These are phyloP conservation scores for Capsicum rhomboideum DNA, from an alignment of 257 asterid genomes.

Conservation along the genomic window DNA sequence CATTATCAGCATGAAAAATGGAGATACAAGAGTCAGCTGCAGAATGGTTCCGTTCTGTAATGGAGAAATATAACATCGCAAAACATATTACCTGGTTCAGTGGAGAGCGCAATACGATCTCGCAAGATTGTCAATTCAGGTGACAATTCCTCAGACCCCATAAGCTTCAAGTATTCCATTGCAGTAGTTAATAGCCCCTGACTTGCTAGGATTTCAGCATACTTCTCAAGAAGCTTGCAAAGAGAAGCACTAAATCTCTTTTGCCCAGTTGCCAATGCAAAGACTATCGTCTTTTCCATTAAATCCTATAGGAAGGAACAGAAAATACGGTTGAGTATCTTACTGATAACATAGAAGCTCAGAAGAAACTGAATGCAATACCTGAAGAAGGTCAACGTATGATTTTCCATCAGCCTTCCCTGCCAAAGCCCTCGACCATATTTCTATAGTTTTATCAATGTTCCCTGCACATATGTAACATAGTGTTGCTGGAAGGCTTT, in stretches of 20 bases:
- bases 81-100: conserved; percentile 55
- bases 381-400: conserved; percentile 84
- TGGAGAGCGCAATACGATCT: conserved; percentile 76
- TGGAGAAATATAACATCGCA: not conserved
- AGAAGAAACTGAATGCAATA: conserved; percentile 12
- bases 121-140: conserved; percentile 75
- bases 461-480: conserved; percentile 95
- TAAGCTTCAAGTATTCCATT: conserved; percentile 83
- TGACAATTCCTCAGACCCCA: conserved; percentile 83
- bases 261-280: conserved; percentile 91
- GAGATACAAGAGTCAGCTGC: not conserved
- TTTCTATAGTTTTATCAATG: conserved; percentile 84
- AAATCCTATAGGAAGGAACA: conserved; percentile 49
- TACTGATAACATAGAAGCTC: not conserved
- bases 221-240: conserved; percentile 87
- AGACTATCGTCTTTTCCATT: conserved; percentile 92
- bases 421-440: conserved; percentile 79
- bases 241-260: conserved; percentile 77
- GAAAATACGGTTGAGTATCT: conserved; percentile 8
- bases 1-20: not conserved
- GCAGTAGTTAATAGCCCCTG: conserved; percentile 94
- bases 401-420: conserved; percentile 66
- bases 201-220: conserved; percentile 94
- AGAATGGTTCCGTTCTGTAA: not conserved
- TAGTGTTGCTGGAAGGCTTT: conserved; percentile 74